Base-by-base conservation (phyloP, 345 rosid genomes). In the Camelina sativa region DNA sequence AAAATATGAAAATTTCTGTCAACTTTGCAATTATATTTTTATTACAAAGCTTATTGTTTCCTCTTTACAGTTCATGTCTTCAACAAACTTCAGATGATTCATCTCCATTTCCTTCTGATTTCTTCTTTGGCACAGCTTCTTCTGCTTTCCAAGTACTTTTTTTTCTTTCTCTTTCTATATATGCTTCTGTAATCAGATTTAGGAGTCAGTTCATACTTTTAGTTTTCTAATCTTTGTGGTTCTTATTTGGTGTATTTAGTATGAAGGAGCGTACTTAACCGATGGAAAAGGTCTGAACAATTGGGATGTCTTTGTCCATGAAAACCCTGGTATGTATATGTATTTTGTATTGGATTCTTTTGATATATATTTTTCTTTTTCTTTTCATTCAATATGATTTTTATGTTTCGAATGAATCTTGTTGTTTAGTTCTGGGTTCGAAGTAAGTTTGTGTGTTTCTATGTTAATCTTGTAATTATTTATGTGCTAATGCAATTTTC, bases 121-220 rank as follows among this genome's bases (percentile, higher is more conserved):
- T 92, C 77, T 77, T 92, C 70, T 88, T 88, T 55, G 98, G 96
- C 63, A 78, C 98, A 13, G 88, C 98, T 12, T 87, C 98, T 61
- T 90, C 96, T 71, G 84, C 96, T 35, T 88, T 83, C 67, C 95
- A 92, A 87, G 93, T 88, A 66, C 43, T 16, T 47, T 48, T 16
- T 16, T 40, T 12, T 34, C 8, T 2, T 34, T 6, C 35, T 32
- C 35, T 6, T 32, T 53, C 65, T 9, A 25, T 25, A 25, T 15
- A 3, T n/a, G 37, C 5, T 7, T 65, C 6, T 17, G 12, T 38
- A 12, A 19, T 64, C 12, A 17, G 1, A 25, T 17, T 48, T 17
- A 57, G 5, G 12, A 50, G 65, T 23, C 17, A 25, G 0, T 25
- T 10, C 13, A 48, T 19, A 7, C 2, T 54, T 35, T 69, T 32